Percentiles rank a stretch among this genome's conserved stretches.
Evolutionary conservation across 345 rosid genomes (phyloP).

Genomic region (Rhodomyrtus tomentosa): DNA sequence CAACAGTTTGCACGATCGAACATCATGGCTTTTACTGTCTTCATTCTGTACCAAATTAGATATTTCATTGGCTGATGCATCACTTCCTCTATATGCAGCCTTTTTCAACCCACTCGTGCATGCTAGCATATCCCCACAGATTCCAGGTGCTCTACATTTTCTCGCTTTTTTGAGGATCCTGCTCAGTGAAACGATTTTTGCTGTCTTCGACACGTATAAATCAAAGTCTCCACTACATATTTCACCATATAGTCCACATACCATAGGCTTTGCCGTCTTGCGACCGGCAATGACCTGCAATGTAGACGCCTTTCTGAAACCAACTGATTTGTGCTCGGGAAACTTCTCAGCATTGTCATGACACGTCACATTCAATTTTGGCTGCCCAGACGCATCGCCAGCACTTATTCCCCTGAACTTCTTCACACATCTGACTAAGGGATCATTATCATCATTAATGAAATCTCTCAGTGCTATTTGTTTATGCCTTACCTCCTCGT

Average conservation of each 20-base stretch:
- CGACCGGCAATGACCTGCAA: constrained; percentile 1
- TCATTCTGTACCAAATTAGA: background rate
- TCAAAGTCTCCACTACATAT: constrained; percentile 11
- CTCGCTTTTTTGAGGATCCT: constrained; percentile 17
- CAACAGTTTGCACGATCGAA: background rate
- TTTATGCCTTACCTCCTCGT: background rate
- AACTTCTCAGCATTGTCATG: background rate
- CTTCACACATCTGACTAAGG: constrained; percentile 9
- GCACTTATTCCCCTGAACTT: constrained; percentile 4
- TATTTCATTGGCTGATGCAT: constrained; percentile 1
- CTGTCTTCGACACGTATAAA: constrained; percentile 8
- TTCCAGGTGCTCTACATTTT: constrained; percentile 6
- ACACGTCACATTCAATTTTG: background rate
- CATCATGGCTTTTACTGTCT: background rate
- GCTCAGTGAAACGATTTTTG: constrained; percentile 33
- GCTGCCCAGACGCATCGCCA: background rate
- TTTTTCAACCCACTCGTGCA: constrained; percentile 1
- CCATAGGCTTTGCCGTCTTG: constrained; percentile 25
- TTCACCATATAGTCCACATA: constrained; percentile 35
- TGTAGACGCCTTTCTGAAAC: background rate
- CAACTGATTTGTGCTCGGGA: background rate
- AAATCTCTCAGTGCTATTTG: background rate
- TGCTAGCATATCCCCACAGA: constrained; percentile 3
- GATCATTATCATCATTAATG: background rate
- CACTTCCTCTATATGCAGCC: background rate